Percentiles rank a stretch among this genome's conserved stretches.
Evolutionary conservation across 768 basidiomycete species (phyloP).

Genomic region (Kwoniella dejecticola): DNA sequence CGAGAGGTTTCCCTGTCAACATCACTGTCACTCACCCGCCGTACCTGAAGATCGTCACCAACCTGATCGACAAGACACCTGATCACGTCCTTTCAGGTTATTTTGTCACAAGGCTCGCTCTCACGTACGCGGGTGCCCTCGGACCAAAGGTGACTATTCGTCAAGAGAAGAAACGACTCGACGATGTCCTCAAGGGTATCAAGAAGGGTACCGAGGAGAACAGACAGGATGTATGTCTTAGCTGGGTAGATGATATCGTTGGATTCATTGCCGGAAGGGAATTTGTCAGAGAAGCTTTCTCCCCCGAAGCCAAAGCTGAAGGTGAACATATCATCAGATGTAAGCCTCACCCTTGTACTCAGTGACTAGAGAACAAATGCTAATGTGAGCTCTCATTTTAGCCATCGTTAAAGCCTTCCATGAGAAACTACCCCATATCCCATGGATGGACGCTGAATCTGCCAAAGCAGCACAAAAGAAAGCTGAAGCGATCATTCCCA

Average conservation of each 20-base stretch:
- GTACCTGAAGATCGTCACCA: slow-evolving; percentile 68
- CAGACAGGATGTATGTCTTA: slow-evolving; percentile 79
- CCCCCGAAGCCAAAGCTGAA: slow-evolving; percentile 72
- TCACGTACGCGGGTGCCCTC: slow-evolving; percentile 66
- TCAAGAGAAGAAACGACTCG: slow-evolving; percentile 69
- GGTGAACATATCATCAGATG: slow-evolving; percentile 81
- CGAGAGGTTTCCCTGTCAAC: slow-evolving; percentile 67
- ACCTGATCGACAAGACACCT: slow-evolving; percentile 69
- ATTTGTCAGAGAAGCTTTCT: slow-evolving; percentile 64
- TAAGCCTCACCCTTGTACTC: slow-evolving; percentile 46
- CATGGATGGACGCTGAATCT: slow-evolving; percentile 90
- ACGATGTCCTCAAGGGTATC: slow-evolving; percentile 75
- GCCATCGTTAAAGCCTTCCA: slow-evolving; percentile 82
- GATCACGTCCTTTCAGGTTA: slow-evolving; percentile 81
- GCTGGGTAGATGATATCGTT: slow-evolving; percentile 68
- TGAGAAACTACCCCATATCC: slow-evolving; percentile 67
- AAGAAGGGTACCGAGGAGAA: slow-evolving; percentile 84
- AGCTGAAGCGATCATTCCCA: slow-evolving; percentile 78
- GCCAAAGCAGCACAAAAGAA: slow-evolving; percentile 81
- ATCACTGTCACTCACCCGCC: slow-evolving; percentile 82
- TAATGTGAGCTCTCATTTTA: too few species aligned
- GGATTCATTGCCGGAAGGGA: slow-evolving; percentile 87
- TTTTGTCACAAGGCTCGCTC: slow-evolving; percentile 74
- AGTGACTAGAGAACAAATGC: too few species aligned
- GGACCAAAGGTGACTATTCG: slow-evolving; percentile 76